Conservation (phyloP, 78 protist species). For the Planoprotostelium fungivorum region DNA sequence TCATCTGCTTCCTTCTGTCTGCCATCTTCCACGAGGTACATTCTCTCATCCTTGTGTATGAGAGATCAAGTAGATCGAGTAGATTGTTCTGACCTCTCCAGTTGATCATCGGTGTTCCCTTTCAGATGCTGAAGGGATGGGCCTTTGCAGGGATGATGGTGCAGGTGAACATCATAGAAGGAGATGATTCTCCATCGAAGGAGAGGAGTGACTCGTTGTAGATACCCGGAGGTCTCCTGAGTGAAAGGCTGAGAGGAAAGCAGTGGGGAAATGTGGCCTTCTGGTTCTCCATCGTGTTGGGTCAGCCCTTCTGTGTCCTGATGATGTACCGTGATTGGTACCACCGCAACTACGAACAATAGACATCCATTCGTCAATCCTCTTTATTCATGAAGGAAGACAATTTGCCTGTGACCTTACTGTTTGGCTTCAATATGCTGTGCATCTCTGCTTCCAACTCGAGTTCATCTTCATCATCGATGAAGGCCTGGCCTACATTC, state of each 20-base stretch:
- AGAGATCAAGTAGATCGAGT: not conserved
- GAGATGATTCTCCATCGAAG: not conserved
- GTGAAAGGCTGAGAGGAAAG: conserved; percentile 27
- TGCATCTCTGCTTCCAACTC: no score
- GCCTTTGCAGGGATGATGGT: conserved; percentile 64
- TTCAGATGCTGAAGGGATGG: conserved; percentile 48
- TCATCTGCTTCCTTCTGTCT: conserved; percentile 58
- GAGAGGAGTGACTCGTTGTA: conserved; percentile 4
- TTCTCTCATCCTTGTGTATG: not conserved
- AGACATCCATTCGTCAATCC: no score
- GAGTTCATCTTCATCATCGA: no score
- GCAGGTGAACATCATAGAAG: conserved; percentile 10
- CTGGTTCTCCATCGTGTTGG: conserved; percentile 49
- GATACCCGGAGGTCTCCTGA: conserved; percentile 36
- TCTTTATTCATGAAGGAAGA: no score
- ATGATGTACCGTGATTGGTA: conserved; percentile 37
- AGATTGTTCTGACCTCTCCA: not conserved
- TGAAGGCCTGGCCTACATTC: no score
- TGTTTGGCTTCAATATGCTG: no score
- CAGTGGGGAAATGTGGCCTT: conserved; percentile 51
- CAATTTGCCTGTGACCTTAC: no score
- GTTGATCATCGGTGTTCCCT: conserved; percentile 44
- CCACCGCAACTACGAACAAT: not conserved
- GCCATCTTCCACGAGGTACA: conserved; percentile 71
- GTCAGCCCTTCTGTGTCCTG: conserved; percentile 56